Conservation (phyloP, 2,329 filamentous ascomycete species). For the Teratosphaeriaceae sp. region DNA sequence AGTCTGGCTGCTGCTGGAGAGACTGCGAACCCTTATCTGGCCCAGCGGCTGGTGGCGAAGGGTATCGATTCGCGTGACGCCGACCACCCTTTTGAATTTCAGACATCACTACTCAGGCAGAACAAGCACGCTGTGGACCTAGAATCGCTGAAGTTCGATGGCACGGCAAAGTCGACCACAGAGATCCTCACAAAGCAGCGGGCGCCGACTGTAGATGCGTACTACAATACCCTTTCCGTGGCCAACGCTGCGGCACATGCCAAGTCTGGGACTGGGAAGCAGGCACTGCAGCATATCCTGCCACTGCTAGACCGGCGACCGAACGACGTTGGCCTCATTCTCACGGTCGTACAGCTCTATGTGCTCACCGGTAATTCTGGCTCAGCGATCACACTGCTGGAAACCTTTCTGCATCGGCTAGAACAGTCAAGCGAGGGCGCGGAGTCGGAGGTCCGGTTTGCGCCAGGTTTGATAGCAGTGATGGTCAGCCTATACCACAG, state of each 20-base stretch:
- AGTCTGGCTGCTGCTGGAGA: constrained; percentile 42
- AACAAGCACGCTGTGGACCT: constrained; percentile 61
- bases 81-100: constrained; percentile 66
- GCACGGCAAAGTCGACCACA: constrained; percentile 52
- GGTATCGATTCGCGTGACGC: constrained; percentile 47
- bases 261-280: constrained; percentile 56
- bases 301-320: constrained; percentile 66
- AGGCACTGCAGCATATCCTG: constrained; percentile 62
- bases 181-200: constrained; percentile 43
- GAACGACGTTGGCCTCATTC: constrained; percentile 69
- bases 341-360: constrained; percentile 79
- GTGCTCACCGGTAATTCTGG: constrained; percentile 63
- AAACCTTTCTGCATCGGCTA: constrained; percentile 66
- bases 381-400: constrained; percentile 67
- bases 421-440: constrained; percentile 53
- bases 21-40: constrained; percentile 58
- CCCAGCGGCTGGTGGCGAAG: constrained; percentile 55
- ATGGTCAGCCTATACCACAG: constrained; percentile 71
- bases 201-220: constrained; percentile 32
- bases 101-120: constrained; percentile 53
- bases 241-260: constrained; percentile 70
- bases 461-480: constrained; percentile 77
- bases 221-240: constrained; percentile 51
- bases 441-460: constrained; percentile 65
- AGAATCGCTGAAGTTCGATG: constrained; percentile 59